phyloP scores from a whole-genome alignment of 352 stramenopile genomes.

The Pythium sp. region DNA sequence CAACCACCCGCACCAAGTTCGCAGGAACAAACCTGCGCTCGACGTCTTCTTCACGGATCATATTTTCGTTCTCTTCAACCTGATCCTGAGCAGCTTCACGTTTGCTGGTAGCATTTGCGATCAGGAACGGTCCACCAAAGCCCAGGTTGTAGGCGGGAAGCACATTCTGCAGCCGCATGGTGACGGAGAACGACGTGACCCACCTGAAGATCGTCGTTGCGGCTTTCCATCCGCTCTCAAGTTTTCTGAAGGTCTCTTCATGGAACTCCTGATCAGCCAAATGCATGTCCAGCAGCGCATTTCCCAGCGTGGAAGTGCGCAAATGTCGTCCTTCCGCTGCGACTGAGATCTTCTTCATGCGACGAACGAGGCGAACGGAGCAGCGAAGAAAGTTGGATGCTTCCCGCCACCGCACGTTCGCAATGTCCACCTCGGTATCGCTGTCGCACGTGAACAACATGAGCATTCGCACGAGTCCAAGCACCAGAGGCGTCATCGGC shows the following conservation, averaged over 20 bases:
- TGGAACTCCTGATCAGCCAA: slow-evolving; percentile 46
- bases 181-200: slow-evolving; percentile 40
- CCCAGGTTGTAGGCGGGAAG: slow-evolving; percentile 21
- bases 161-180: slow-evolving; percentile 42
- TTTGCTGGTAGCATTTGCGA: slow-evolving; percentile 29
- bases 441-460: slow-evolving; percentile 63
- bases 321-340: slow-evolving; percentile 36
- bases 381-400: slow-evolving; percentile 52
- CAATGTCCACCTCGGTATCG: slow-evolving; percentile 50
- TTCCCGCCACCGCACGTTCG: slow-evolving; percentile 62
- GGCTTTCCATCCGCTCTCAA: slow-evolving; percentile 47
- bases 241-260: slow-evolving; percentile 38
- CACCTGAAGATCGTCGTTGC: slow-evolving; percentile 58
- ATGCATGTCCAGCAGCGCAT: slow-evolving; percentile 44
- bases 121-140: slow-evolving; percentile 29
- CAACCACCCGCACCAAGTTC: slow-evolving; percentile 33
- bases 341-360: slow-evolving; percentile 51
- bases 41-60: slow-evolving; percentile 25
- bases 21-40: slow-evolving; percentile 63
- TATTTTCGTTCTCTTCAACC: slow-evolving; percentile 31
- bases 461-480: slow-evolving; percentile 69
- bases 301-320: slow-evolving; percentile 32
- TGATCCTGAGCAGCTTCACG: slow-evolving; percentile 40
- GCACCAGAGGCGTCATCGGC: slow-evolving; percentile 46
- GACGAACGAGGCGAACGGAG: slow-evolving; percentile 38